Evolutionary conservation across 768 basidiomycete species (phyloP).

Genomic region (Termitomyces sp.): DNA sequence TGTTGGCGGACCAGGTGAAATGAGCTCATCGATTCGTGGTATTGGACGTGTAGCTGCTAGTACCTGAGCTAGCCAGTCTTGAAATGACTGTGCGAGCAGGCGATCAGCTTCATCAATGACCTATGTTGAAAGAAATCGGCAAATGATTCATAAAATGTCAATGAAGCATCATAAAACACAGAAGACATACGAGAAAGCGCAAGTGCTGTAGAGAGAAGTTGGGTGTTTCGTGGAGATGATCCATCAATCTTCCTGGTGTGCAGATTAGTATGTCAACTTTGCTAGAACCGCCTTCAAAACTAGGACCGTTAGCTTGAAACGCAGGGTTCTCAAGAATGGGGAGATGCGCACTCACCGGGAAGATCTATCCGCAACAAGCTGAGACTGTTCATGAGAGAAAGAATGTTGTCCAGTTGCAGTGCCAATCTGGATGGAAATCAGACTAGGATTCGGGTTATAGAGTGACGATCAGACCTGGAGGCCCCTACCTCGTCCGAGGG

Average conservation of each 20-base stretch:
- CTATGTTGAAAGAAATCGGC: constrained; percentile 28
- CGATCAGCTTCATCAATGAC: constrained; percentile 98
- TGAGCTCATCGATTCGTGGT: background rate
- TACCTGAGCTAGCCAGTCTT: constrained; percentile 89
- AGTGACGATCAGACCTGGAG: constrained; percentile 54
- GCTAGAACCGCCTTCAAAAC: constrained; percentile 80
- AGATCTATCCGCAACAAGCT: constrained; percentile 60
- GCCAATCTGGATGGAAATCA: constrained; percentile 41
- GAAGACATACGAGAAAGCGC: constrained; percentile 73
- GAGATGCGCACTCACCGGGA: constrained; percentile 33
- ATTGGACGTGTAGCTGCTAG: constrained; percentile 59
- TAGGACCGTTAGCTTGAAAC: constrained; percentile 22
- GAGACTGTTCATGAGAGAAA: constrained; percentile 85
- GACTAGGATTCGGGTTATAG: background rate
- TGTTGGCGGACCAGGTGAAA: background rate
- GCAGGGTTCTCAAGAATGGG: background rate
- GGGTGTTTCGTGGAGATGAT: constrained; percentile 82
- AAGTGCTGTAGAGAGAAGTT: constrained; percentile 93
- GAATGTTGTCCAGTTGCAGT: constrained; percentile 92
- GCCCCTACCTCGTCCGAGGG: constrained; percentile 76
- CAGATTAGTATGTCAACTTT: constrained; percentile 93
- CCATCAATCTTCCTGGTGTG: constrained; percentile 92
- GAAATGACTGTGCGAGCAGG: constrained; percentile 92
- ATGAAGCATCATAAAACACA: background rate
- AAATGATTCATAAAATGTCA: background rate